phyloP scores from a whole-genome alignment of 2,329 filamentous ascomycete genomes.

The Xylogone sp. region DNA sequence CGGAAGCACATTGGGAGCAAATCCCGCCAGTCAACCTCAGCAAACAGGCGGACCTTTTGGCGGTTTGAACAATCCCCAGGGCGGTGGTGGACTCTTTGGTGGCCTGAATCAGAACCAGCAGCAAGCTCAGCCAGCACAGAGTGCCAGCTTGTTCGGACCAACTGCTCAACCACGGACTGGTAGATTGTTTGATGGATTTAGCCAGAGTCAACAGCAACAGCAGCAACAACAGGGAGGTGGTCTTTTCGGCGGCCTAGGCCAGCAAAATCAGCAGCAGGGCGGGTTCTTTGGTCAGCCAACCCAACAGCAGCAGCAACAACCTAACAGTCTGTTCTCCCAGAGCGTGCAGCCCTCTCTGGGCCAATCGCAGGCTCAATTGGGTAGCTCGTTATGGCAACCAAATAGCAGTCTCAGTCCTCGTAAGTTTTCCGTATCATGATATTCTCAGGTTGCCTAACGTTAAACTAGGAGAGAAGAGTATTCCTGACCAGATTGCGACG shows the following conservation, averaged over 20 bases:
- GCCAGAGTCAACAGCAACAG: slow-evolving; percentile 14
- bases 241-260: slow-evolving; percentile 14
- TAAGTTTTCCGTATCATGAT: slow-evolving; percentile 10
- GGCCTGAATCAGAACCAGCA: slow-evolving; percentile 20
- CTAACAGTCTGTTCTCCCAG: slow-evolving; percentile 28
- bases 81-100: slow-evolving; percentile 25
- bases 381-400: slow-evolving; percentile 24
- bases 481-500: slow-evolving; percentile 69
- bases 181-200: slow-evolving; percentile 13
- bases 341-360: slow-evolving; percentile 28
- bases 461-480: slow-evolving; percentile 60
- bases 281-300: slow-evolving; percentile 20
- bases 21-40: slow-evolving; percentile 5
- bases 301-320: slow-evolving; percentile 29
- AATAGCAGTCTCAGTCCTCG: slow-evolving; percentile 22
- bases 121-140: slow-evolving; percentile 24
- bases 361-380: slow-evolving; percentile 18
- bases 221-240: slow-evolving; percentile 4
- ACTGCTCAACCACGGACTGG: slow-evolving; percentile 20
- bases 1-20: slow-evolving; percentile 11
- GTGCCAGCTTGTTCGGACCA: slow-evolving; percentile 25
- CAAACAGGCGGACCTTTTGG: slow-evolving; percentile 14
- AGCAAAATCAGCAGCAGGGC: slow-evolving; percentile 18
- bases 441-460: slow-evolving; percentile 11
- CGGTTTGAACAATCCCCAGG: slow-evolving; percentile 20